Evolutionary conservation across 768 basidiomycete species (phyloP), one percentile per base, ranked within the genome.

Genomic region (Hemileccinum rubropunctum): DNA sequence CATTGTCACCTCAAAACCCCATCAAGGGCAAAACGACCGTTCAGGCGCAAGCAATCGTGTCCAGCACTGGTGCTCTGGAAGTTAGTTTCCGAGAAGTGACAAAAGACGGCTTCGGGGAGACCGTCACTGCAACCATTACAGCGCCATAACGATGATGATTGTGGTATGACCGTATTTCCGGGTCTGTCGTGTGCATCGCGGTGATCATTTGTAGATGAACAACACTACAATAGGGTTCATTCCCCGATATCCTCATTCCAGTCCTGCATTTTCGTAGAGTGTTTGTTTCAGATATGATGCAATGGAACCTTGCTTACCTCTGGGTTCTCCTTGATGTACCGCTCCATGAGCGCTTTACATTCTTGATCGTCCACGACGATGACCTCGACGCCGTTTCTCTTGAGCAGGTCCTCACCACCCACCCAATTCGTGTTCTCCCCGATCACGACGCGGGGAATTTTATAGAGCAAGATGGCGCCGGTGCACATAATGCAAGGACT

Each of bases 401-500:
- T 72, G 14, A 87, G 70, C 17, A 83, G 67, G 17, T 77, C 73
- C 55, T 86, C 84, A 1, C 72, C 76, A 9, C 80, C 82, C 14
- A 74, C 52, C 56, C 77, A 81, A 33, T 73, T 85, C 15, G 52
- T 40, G 53, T 84, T 82, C 61, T 86, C 84, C 15, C 83, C 83
- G 41, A 86, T 79, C 11, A 87, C 82, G 8, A 84, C 77, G 6
- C 83, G 75, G 5, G 80, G 79, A 35, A 86, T 84, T 40, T 77
- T 77, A 66, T 82, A 84, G 10, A 84, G 69, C n/a, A 81, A 51
- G 21, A 82, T 78, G 1, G 83, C 77, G 8, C 83, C 84, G 1
- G 77, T 74, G 58, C 84, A 86, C 84, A 85, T 84, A 45, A 69
- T 74, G 58, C 84, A 86, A 2, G 84, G 85, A 38, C 79, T 80